A percentile compares a stretch with the other conserved stretches of the same genome.
phyloP scores from a whole-genome alignment of 202 grass and related monocot species.

The Alloteropsis angusta region DNA sequence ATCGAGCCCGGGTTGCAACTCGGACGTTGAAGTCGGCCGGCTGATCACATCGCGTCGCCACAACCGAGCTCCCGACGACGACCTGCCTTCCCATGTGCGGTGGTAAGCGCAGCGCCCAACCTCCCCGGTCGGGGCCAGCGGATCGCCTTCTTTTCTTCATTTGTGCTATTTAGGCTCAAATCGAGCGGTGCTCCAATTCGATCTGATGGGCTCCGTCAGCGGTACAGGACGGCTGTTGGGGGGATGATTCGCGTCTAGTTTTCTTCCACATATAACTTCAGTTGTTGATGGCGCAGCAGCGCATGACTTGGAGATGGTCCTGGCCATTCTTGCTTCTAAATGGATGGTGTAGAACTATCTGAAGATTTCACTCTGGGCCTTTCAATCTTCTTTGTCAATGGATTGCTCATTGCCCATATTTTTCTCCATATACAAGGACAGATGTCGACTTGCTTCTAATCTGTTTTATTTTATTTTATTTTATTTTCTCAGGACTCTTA shows the following conservation, averaged over 20 bases:
- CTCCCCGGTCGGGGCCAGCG: no score
- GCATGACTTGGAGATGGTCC: neutral
- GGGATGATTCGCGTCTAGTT: neutral
- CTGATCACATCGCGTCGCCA: no score
- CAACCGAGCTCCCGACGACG: no score
- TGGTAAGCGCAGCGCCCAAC: no score
- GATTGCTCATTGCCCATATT: neutral
- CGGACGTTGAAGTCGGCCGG: no score
- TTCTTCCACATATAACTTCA: neutral
- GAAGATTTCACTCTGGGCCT: neutral
- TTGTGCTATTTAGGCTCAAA: no score
- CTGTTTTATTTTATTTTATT: neutral
- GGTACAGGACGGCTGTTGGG: no score
- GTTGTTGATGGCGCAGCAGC: neutral
- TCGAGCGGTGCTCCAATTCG: no score
- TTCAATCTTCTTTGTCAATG: neutral
- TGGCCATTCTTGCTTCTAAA: neutral
- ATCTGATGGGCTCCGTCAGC: no score
- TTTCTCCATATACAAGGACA: neutral
- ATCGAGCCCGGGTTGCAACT: no score
- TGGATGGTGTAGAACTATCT: neutral
- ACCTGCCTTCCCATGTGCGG: no score
- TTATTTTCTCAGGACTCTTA: constrained; percentile 3
- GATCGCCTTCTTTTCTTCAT: no score
- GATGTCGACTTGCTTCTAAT: constrained; percentile 13